Percentiles rank a stretch among this genome's conserved stretches.
These are phyloP conservation scores for Colletotrichum endophyticum DNA, from an alignment of 2,329 filamentous ascomycete genomes.

Conservation along the genomic window DNA sequence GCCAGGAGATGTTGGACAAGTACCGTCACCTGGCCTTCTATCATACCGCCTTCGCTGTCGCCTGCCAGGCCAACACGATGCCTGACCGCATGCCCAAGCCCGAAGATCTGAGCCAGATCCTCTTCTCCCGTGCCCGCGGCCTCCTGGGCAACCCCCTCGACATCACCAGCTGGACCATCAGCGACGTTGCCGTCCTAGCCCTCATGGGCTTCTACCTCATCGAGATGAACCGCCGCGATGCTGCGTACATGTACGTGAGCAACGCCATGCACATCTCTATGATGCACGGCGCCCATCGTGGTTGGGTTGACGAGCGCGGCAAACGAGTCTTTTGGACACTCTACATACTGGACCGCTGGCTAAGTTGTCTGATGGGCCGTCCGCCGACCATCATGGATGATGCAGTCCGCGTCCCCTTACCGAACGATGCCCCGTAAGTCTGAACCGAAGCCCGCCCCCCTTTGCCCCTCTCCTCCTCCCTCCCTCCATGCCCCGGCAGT, in stretches of 20 bases:
- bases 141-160: slow-evolving; percentile 54
- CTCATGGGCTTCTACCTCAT: slow-evolving; percentile 55
- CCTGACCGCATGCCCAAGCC: slow-evolving; percentile 29
- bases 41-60: slow-evolving; percentile 49
- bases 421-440: slow-evolving; percentile 45
- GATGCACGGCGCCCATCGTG: slow-evolving; percentile 52
- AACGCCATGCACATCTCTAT: slow-evolving; percentile 53
- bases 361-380: slow-evolving; percentile 55
- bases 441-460: not conserved
- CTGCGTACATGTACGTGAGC: slow-evolving; percentile 51
- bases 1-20: slow-evolving; percentile 22
- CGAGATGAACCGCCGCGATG: slow-evolving; percentile 53
- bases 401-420: slow-evolving; percentile 47
- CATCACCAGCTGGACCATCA: slow-evolving; percentile 42
- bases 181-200: slow-evolving; percentile 48
- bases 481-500: not conserved
- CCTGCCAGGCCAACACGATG: slow-evolving; percentile 35
- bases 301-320: slow-evolving; percentile 45
- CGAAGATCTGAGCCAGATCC: slow-evolving; percentile 43
- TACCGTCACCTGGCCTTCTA: slow-evolving; percentile 48
- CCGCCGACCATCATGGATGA: slow-evolving; percentile 52
- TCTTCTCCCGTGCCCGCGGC: slow-evolving; percentile 46
- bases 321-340: slow-evolving; percentile 58
- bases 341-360: slow-evolving; percentile 53
- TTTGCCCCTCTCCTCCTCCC: not conserved